Base-by-base conservation (phyloP, 2,329 filamentous ascomycete species). In the Diaporthe longicolla region DNA sequence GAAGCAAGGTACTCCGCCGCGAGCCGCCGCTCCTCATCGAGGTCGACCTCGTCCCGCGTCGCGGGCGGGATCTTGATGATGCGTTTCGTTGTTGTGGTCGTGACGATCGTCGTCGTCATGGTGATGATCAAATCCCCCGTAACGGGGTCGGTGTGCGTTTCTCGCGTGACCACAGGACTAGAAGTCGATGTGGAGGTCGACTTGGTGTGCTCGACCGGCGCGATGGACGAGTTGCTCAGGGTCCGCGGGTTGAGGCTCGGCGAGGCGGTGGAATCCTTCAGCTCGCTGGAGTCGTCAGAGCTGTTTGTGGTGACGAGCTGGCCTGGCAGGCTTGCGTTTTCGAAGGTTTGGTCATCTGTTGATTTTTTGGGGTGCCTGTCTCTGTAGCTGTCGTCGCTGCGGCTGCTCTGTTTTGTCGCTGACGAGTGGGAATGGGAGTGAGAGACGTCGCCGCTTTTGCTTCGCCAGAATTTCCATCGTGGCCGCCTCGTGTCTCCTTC, bases 381-480 rank as follows among this genome's bases (percentile, higher is more conserved):
- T 45, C 48, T 52, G n/a, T 37, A 68, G 21, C 48, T 40, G 21
- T 40, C 48, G 15, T 68, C 48, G 48, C 63, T 68, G 4, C 63
- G 48, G 15, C 63, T 68, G 63, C 32, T 68, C 29, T 68, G 63
- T 29, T 68, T 68, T 6, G 32, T 6, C 3, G 48, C 10, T 32
- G n/a, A 32, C 29, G 29, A 32, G 5, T 32, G 29, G 29, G 29
- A 26, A 32, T 24, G 6, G 2, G 48, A 4, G 1, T 54, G 63
- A 21, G 63, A 54, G 15, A 24, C 8, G 1, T 54, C 48, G 45
- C 63, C 32, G 32, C 32, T 54, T 17, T 54, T 54, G 32, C 6
- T 54, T 32, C 63, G 29, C 63, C 63, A 68, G 13, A 68, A 68
- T 2, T 40, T 68, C 63, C 63, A 68, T n/a, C 63, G 63, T 29